phyloP scores from a whole-genome alignment of 148 eudicot species.

The Selenicereus undatus region DNA sequence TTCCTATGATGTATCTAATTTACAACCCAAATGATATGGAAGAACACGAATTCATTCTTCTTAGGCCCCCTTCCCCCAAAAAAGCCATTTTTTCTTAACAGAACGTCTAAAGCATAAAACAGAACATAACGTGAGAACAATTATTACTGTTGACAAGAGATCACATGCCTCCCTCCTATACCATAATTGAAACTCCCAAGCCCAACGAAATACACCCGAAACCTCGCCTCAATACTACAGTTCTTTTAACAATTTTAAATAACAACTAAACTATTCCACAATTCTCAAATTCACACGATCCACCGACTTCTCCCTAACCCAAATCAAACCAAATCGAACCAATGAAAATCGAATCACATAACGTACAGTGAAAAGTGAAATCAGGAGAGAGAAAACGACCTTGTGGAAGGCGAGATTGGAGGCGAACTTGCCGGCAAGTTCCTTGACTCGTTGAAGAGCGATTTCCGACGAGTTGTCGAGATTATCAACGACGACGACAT shows the following conservation, averaged over 20 bases:
- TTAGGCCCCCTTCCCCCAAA: neutral
- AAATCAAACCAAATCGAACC: neutral
- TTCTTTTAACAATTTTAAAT: neutral
- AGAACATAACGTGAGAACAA: constrained; percentile 31
- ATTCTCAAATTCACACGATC: constrained; percentile 23
- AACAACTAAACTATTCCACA: neutral
- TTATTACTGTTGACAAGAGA: constrained; percentile 28
- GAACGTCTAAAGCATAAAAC: constrained; percentile 17
- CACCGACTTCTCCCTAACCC: constrained; percentile 20
- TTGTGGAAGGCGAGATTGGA: constrained; percentile 59
- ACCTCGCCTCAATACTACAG: constrained; percentile 1
- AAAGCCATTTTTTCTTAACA: neutral
- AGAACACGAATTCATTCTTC: constrained; percentile 14
- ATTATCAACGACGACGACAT: constrained; percentile 75
- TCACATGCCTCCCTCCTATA: constrained; percentile 25
- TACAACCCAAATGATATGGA: constrained; percentile 10
- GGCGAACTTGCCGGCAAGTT: constrained; percentile 64
- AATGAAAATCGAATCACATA: neutral
- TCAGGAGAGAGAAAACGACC: constrained; percentile 29
- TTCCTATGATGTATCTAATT: neutral
- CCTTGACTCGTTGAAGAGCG: constrained; percentile 64
- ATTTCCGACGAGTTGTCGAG: constrained; percentile 73
- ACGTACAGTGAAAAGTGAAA: neutral
- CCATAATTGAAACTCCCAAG: constrained; percentile 1
- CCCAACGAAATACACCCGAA: constrained; percentile 18